These are phyloP conservation scores for Catharanthus roseus DNA, from an alignment of 257 asterid species.

Conservation along the genomic window DNA sequence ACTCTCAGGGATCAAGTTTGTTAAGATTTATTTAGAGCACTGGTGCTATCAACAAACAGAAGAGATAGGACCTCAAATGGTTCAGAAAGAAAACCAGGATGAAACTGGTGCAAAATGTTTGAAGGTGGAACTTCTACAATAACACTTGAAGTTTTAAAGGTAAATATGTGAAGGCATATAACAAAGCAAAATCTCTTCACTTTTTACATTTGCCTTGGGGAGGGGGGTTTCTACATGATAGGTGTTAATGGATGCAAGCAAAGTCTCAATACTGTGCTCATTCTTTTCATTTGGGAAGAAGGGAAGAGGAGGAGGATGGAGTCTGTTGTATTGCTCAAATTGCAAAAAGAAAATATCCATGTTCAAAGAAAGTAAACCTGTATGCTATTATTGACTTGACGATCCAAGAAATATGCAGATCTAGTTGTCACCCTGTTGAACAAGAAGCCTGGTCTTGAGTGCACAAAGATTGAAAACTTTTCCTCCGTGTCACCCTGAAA, in stretches of 20 bases:
- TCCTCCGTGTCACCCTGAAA: constrained; percentile 70
- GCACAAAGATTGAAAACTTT: constrained; percentile 79
- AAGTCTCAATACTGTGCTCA: not conserved
- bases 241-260: too few relatives aligned
- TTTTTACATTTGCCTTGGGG: not conserved
- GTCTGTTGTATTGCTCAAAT: not conserved
- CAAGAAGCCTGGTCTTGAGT: constrained; percentile 92
- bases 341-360: not conserved
- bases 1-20: not conserved
- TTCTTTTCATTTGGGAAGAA: not conserved
- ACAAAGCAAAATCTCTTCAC: too few relatives aligned
- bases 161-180: not conserved
- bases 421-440: constrained; percentile 66
- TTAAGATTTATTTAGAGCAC: not conserved
- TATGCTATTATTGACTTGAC: constrained; percentile 78
- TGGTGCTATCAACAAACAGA: not conserved
- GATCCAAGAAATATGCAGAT: constrained; percentile 67
- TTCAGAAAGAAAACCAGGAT: not conserved
- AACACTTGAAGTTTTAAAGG: not conserved
- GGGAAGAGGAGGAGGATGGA: too few relatives aligned
- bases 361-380: constrained; percentile 55
- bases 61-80: not conserved
- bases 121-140: not conserved
- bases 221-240: not conserved
- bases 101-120: not conserved